Percentiles rank a stretch among this genome's conserved stretches.
Evolutionary conservation across 208 protist genomes (phyloP).

Genomic region (Wallacemonas sp.): DNA sequence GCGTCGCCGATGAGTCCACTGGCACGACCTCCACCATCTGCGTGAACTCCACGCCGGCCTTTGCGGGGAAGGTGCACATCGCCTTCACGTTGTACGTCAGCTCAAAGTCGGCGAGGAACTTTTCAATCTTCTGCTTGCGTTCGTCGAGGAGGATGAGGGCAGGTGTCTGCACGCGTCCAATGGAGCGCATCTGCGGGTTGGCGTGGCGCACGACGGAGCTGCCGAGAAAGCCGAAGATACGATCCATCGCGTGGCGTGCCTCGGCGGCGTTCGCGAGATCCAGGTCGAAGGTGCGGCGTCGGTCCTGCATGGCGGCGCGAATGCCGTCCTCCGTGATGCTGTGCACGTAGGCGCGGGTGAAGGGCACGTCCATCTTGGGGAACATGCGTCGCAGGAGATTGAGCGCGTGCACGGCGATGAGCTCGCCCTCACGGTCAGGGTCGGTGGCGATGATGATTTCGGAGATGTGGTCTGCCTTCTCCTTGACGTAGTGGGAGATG

Average conservation of each 20-base stretch:
- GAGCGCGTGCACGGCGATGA: conserved; percentile 88
- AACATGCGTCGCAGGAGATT: conserved; percentile 77
- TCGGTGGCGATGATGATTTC: conserved; percentile 92
- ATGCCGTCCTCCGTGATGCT: conserved; percentile 90
- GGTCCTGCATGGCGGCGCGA: conserved; percentile 71
- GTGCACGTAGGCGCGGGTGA: conserved; percentile 92
- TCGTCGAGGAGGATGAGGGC: conserved; percentile 87
- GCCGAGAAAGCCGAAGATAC: conserved; percentile 91
- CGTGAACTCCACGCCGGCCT: conserved; percentile 38
- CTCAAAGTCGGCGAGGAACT: conserved; percentile 66
- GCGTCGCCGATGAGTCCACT: conserved; percentile 13
- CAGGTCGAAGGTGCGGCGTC: conserved; percentile 66
- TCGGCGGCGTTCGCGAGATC: conserved; percentile 87
- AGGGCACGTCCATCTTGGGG: conserved; percentile 74
- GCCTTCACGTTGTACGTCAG: conserved; percentile 51
- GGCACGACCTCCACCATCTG: conserved; percentile 56
- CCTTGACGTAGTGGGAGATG: conserved; percentile 75
- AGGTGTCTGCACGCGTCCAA: conserved; percentile 91
- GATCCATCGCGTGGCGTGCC: conserved; percentile 90
- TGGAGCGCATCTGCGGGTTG: conserved; percentile 88
- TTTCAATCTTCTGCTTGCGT: conserved; percentile 64
- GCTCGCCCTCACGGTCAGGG: conserved; percentile 90
- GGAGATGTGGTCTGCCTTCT: conserved; percentile 73
- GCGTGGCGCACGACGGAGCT: conserved; percentile 87
- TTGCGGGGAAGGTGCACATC: conserved; percentile 60